These are phyloP conservation scores for Remersonia thermophila DNA, from an alignment of 2,329 filamentous ascomycete genomes.

Conservation along the genomic window DNA sequence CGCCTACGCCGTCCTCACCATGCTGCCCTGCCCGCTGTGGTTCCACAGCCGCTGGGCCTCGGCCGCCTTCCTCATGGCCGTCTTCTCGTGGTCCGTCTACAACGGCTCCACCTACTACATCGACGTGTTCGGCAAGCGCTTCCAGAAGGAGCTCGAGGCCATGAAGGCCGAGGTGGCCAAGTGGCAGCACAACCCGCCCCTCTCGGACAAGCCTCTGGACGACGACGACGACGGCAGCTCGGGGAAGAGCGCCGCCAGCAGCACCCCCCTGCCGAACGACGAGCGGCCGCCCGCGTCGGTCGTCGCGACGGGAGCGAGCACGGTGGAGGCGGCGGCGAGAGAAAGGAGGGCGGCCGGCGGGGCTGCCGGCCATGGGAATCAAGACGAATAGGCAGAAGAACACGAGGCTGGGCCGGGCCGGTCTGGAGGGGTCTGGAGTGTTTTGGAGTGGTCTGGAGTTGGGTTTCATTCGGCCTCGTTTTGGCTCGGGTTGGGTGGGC, in stretches of 20 bases:
- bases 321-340: conserved; percentile 29
- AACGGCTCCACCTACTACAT: conserved; percentile 98
- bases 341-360: conserved; percentile 28
- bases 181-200: conserved; percentile 59
- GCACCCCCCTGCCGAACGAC: too few species aligned
- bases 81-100: conserved; percentile 94
- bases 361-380: not conserved
- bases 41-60: conserved; percentile 80
- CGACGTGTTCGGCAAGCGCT: conserved; percentile 90
- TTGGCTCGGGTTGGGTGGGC: too few species aligned
- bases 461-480: too few species aligned
- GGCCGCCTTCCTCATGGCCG: conserved; percentile 58
- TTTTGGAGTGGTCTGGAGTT: too few species aligned
- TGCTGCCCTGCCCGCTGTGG: conserved; percentile 91
- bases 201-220: too few species aligned
- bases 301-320: conserved; percentile 17
- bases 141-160: conserved; percentile 89
- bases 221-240: too few species aligned
- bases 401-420: too few species aligned
- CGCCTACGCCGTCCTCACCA: conserved; percentile 76
- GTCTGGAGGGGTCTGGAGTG: too few species aligned
- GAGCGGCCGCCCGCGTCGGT: conserved; percentile 27
- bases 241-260: too few species aligned
- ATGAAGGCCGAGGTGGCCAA: conserved; percentile 80
- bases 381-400: too few species aligned